Base-by-base conservation (phyloP, 192 early-diverging fungal genomes). In the Dispira simplex region DNA sequence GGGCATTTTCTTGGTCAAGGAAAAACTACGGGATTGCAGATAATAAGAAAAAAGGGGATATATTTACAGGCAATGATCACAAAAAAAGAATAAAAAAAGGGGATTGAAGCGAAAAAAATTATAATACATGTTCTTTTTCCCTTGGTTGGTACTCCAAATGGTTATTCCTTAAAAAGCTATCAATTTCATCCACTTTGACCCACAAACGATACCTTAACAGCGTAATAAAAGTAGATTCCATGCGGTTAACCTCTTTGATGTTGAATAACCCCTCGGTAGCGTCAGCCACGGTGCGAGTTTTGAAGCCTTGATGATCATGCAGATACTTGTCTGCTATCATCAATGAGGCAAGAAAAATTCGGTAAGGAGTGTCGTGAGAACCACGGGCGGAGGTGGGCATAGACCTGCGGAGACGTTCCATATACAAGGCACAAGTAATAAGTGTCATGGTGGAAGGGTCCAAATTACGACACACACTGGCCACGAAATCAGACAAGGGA, bases 341-440 rank as follows among this genome's bases (percentile, higher is more conserved):
- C 58, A 89, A 70, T 16, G 87, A 78, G 0, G 82, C 83, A 60
- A 89, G 63, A 62, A 89, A 86, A 27, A 89, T 79, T 51, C 81
- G 75, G 64, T 85, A 86, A 25, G 87, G 87, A 13, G 87, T 86
- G 65, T 85, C 87, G 12, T 75, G 71, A 53, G 83, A 81, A 4
- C 83, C 85, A 26, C 81, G 78, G 46, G 87, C 87, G 46, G 76
- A 73, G 51, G 66, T 65, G 3, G 83, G 82, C 63, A 89, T 62
- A n/a, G 73, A 71, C 23, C 67, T 75, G 64, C 86, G 81, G 46
- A 89, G 73, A 45, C 85, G 71, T 54, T 84, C 79, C n/a, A 89
- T 77, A 60, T 89, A 89, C 27, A 89, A 80, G 43, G 86, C 70
- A 0, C 83, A 80, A 9, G 86, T 80, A 3, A 86, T 76, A 23